Conservation (phyloP, 257 asterid species). For the Solanum bulbocastanum region DNA sequence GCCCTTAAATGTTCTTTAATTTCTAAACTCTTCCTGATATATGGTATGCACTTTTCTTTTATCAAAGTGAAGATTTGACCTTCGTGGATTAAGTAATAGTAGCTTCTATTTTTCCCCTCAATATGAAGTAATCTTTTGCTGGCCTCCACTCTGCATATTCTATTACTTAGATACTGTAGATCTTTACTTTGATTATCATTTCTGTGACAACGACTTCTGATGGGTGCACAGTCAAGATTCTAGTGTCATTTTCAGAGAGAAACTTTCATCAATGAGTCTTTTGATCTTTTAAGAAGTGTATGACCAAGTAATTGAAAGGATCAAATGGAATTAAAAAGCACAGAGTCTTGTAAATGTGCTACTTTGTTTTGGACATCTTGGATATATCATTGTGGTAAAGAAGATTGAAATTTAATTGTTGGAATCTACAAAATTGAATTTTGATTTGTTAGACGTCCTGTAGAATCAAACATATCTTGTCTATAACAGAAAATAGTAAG, state of each 20-base stretch:
- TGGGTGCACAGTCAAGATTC: neutral
- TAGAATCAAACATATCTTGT: neutral
- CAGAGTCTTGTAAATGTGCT: neutral
- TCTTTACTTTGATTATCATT: neutral
- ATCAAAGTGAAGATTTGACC: constrained; percentile 21
- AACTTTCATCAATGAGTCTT: neutral
- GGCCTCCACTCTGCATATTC: constrained; percentile 1
- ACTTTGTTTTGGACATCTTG: neutral
- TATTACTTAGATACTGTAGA: neutral
- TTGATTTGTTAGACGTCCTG: neutral
- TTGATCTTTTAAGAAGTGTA: neutral
- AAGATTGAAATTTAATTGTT: neutral
- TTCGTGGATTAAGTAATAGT: neutral
- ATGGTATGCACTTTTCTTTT: constrained; percentile 29
- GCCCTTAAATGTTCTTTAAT: neutral
- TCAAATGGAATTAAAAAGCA: neutral
- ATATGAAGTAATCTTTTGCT: neutral
- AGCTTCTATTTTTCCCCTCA: neutral
- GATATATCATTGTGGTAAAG: neutral
- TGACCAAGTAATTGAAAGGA: neutral
- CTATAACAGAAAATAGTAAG: neutral
- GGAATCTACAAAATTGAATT: neutral
- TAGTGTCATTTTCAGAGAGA: neutral
- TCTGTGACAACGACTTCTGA: neutral
- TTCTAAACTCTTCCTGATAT: constrained; percentile 7